Base-by-base conservation (phyloP, 108 stramenopile species). In the Licmophora abbreviata region DNA sequence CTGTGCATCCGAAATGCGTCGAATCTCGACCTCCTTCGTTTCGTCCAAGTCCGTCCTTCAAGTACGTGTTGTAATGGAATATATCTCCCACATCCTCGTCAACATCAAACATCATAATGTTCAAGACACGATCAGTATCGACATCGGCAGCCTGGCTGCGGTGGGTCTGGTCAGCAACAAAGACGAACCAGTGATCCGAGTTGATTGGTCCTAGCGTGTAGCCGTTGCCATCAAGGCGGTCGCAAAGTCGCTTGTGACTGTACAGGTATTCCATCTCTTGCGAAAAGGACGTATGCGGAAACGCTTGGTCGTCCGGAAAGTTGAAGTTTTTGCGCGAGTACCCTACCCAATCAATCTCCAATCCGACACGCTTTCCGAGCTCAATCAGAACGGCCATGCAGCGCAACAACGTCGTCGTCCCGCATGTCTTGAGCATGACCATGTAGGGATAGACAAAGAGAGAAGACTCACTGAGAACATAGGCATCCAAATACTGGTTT, bases 31-130 rank as follows among this genome's bases (percentile, higher is more conserved):
- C 11, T 90, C 94, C 62, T 86, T 78, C 31, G 63, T 76, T 56
- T 87, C 83, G 9, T 70, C 76, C 34, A 74, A 70, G 15, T 47
- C 34, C n/a, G 56, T 64, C n/a, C n/a, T n/a, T n/a, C 30, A 77
- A 63, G 54, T 89, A 91, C 42, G 71, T 46, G 21, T 91, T 69
- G 54, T 83, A 79, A 61, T 93, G 88, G 66, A 99, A 99, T 33
- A 79, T 55, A 11, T 77, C 56, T 11, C 92, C 91, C 10, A 92
- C 79, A 33, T 81, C 71, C 48, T 89, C 78, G 56, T 95, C 94
- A 58, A 99, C 88, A 58, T 99, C 99, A 67, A 97, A 99, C 99
- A 99, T 99, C 99, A 99, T 99, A 48, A 99, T 95, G 80, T 99
- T 98, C 45, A 99, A 65, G 8, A 93, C 95, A 46, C 97, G 82